Evolutionary conservation across 2,329 filamentous ascomycete genomes (phyloP).

Genomic region (Pyricularia pennisetigena): DNA sequence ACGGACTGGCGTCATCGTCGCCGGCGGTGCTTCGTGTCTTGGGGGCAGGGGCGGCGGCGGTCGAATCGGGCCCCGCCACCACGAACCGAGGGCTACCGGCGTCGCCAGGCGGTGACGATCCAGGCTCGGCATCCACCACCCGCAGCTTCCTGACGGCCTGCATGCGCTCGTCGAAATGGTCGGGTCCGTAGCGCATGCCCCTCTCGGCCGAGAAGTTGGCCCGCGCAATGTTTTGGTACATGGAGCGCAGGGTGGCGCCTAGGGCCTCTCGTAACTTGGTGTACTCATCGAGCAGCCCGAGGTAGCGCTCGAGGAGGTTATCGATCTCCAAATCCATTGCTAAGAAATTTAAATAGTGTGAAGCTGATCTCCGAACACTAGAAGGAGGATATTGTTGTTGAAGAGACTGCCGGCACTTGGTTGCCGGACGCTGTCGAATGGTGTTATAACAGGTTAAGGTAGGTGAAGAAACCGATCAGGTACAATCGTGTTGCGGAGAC

Average conservation of each 20-base stretch:
- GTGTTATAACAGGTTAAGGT: not conserved
- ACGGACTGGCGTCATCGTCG: not conserved
- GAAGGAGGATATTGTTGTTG: not conserved
- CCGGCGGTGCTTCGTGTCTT: not conserved
- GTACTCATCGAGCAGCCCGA: conserved; percentile 58
- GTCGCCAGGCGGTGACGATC: not conserved
- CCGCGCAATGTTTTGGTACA: conserved; percentile 55
- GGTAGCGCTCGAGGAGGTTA: conserved; percentile 52
- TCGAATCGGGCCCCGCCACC: not conserved
- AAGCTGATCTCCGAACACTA: too few relatives aligned
- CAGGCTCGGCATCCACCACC: conserved; percentile 10
- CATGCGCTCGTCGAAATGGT: conserved; percentile 67
- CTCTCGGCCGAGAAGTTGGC: conserved; percentile 64
- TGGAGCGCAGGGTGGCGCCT: conserved; percentile 38
- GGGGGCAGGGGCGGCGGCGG: not conserved
- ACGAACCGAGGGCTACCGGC: not conserved
- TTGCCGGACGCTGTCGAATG: too few relatives aligned
- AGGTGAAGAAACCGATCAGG: not conserved
- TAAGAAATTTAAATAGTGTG: not conserved
- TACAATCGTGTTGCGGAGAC: not conserved
- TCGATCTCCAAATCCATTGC: conserved; percentile 33
- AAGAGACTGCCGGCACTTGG: too few relatives aligned
- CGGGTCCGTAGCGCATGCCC: conserved; percentile 54
- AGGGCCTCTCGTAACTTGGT: conserved; percentile 46
- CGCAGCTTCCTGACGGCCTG: conserved; percentile 42